Evolutionary conservation across 129 eudicot species (phyloP), one percentile per base, ranked within the genome.

Genomic region (Pseudognaphalium luteoalbum): DNA sequence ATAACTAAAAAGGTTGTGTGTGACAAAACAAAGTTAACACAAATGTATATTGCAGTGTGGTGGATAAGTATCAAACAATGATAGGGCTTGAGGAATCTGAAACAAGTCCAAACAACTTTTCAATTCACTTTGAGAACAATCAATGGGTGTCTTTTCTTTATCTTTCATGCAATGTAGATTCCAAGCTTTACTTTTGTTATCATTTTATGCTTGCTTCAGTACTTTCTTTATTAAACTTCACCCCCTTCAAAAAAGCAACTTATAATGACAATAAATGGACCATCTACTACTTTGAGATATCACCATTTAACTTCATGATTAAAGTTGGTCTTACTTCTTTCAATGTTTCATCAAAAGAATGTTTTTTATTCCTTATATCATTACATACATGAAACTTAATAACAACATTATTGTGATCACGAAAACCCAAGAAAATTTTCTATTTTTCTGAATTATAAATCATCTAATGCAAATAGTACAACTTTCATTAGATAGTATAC

Each of bases 121-220:
- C 68, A 70, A 42, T 32, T 80, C 71, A 74, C 84, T 80, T 74
- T 80, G 84, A 80, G 66, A 80, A 80, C 83, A 73, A 80, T 73
- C 79, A 80, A 80, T 80, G 79, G 71, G 68, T 74, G 32, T 79
- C 84, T 80, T 80, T 80, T 80, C 84, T 80, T 80, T 80, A 80
- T 58, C 84, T 80, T 80, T 79, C 69, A 80, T 80, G 84, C 84
- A 80, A 80, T 80, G 80, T 74, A 80, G 84, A 80, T 80, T 80
- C 84, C 84, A 74, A 74, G 69, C 84, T 80, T 80, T 80, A 80
- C 84, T 79, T 80, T 80, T 80, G 84, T 68, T 80, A 73, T 79
- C 78, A 79, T 80, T 74, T 80, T 80, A 80, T 47, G 54, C 54
- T 47, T 80, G 84, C 84, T 80, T 80, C 84, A 80, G 84, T 80